These are phyloP conservation scores for Globisporangium irregulare DNA, from an alignment of 352 stramenopile species.

Conservation along the genomic window DNA sequence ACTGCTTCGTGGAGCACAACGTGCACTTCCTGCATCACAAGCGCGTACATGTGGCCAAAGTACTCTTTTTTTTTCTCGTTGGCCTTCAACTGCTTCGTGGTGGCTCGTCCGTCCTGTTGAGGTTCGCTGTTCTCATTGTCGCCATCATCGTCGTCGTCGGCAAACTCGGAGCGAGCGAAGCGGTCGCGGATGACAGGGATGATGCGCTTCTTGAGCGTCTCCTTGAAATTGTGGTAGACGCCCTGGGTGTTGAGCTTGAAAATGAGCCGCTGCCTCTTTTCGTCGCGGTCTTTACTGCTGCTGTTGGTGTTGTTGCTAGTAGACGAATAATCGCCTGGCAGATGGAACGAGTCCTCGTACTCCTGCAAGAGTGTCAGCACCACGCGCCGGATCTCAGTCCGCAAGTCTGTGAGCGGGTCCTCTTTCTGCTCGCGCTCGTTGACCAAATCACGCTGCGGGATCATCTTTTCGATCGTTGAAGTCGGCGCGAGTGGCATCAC, in stretches of 20 bases:
- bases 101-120: not conserved
- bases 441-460: constrained; percentile 44
- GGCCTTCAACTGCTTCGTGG: not conserved
- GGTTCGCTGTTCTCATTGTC: constrained; percentile 1
- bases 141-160: constrained; percentile 19
- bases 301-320: not conserved
- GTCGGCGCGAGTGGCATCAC: constrained; percentile 20
- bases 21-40: constrained; percentile 80
- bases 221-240: constrained; percentile 79
- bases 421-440: constrained; percentile 43
- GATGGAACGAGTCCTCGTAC: constrained; percentile 41
- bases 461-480: constrained; percentile 44
- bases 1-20: constrained; percentile 58
- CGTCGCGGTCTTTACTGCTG: constrained; percentile 32
- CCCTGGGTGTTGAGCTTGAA: constrained; percentile 78
- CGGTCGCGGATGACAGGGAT: constrained; percentile 65
- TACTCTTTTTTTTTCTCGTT: constrained; percentile 49
- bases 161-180: constrained; percentile 31
- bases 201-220: constrained; percentile 81
- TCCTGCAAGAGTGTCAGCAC: constrained; percentile 58
- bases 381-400: constrained; percentile 55
- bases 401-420: constrained; percentile 42
- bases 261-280: constrained; percentile 70
- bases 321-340: not conserved
- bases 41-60: constrained; percentile 62